A percentile compares a stretch with the other conserved stretches of the same genome.
Evolutionary conservation across 192 early-diverging fungal species (phyloP).

Genomic region (Linnemannia schmuckeri): DNA sequence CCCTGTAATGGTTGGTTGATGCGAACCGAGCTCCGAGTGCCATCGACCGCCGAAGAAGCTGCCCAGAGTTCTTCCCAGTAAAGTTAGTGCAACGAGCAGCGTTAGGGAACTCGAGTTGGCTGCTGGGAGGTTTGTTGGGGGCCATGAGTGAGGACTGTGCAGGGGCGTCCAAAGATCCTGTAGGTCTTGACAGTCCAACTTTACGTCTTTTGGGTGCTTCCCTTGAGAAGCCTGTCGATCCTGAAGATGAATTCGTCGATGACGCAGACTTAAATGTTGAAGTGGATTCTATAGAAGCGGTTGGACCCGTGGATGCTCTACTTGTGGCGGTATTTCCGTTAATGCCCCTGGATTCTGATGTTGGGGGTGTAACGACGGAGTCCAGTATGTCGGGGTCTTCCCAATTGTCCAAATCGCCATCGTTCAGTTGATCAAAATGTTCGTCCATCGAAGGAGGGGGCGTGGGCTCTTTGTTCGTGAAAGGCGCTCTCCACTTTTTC

Average conservation of each 20-base stretch:
- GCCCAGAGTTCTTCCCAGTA: slow-evolving; percentile 47
- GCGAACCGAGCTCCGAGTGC: slow-evolving; percentile 52
- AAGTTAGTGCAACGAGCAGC: slow-evolving; percentile 53
- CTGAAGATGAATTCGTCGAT: not conserved
- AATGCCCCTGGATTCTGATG: not conserved
- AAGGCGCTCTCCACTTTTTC: slow-evolving; percentile 45
- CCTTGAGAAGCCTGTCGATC: not conserved
- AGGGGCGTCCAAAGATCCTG: not conserved
- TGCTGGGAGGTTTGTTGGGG: slow-evolving; percentile 31
- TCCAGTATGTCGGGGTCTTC: not conserved
- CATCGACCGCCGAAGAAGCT: slow-evolving; percentile 48
- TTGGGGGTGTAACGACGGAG: not conserved
- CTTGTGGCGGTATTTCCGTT: not conserved
- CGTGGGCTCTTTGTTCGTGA: not conserved
- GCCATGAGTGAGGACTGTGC: slow-evolving; percentile 1
- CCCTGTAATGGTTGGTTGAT: slow-evolving; percentile 49
- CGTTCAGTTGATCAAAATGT: not conserved
- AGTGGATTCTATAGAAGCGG: not conserved
- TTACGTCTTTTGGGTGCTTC: slow-evolving; percentile 30
- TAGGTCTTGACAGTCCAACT: slow-evolving; percentile 39
- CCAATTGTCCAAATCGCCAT: slow-evolving; percentile 10
- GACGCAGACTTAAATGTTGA: not conserved
- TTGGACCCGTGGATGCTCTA: not conserved
- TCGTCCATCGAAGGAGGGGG: too few species aligned
- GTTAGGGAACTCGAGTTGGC: slow-evolving; percentile 52